Base-by-base conservation (phyloP, 805 yeast species). In the Pichia ethanolica region DNA sequence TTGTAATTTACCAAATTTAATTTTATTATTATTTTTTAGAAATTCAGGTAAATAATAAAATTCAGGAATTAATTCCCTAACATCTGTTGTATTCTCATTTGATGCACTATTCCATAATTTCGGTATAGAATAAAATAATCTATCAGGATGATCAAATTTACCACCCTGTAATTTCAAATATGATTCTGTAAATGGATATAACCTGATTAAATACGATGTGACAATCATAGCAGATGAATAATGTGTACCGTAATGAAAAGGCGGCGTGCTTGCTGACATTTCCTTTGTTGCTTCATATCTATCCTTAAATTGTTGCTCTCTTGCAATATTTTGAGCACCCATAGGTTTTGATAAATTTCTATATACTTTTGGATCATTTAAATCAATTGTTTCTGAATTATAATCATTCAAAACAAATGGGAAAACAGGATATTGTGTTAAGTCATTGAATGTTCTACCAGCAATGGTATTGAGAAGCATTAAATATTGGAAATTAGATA, bases 151-250 rank as follows among this genome's bases (percentile, higher is more conserved):
- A 54, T 89, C 96, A 69, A 89, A 87, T 49, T 78, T 82, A 0
- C 96, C 96, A 11, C 93, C 96, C 69, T 89, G 97, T 7, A 89
- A 67, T 20, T 86, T 61, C 39, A 87, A 65, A 59, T 85, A 88
- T 0, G 95, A 83, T 47, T 85, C 86, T 3, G 85, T 91, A 65
- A 81, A 86, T 0, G 97, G 97, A 53, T 82, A 77, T 28, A 89
- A 57, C 44, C 97, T 71, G 37, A 89, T 86, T 54, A 89, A 64
- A 57, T 77, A 89, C 0, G 93, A 84, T 0, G 95, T 76, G 2
- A 88, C 96, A 60, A 89, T 88, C 97, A 89, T 89, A 0, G 96
- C 95, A 0, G 95, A 86, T 0, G 96, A 88, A 61, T 89, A 89
- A 63, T 89, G 97, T 0, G 97, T 89, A 2, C 97, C 97, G 59